phyloP scores from a whole-genome alignment of 176 grass and related monocot species.

The Ampelocalamus luodianensis region DNA sequence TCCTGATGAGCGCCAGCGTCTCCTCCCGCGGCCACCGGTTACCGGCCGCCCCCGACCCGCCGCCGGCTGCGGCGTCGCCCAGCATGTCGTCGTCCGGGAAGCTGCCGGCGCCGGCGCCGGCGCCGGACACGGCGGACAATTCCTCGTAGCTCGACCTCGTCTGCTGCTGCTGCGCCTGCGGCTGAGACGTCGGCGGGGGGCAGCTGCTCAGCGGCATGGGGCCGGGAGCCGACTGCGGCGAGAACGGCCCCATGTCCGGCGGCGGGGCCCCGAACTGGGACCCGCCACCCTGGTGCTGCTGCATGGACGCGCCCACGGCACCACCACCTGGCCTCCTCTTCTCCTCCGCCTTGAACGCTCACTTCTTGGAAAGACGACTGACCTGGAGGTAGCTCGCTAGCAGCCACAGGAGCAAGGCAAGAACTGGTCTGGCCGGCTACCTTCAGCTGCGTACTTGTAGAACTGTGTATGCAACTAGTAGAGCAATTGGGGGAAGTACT shows the following conservation, averaged over 20 bases:
- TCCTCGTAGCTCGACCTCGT: constrained; percentile 42
- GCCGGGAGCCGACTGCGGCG: not conserved
- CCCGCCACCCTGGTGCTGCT: constrained; percentile 50
- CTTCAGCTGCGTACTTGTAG: constrained; percentile 37
- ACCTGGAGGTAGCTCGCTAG: not conserved
- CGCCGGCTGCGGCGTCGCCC: constrained; percentile 30
- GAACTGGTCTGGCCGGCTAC: constrained; percentile 5
- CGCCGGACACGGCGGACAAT: constrained; percentile 10
- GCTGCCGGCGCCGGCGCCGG: constrained; percentile 9
- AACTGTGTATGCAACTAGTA: constrained; percentile 11
- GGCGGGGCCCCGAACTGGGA: constrained; percentile 49
- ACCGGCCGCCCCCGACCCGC: constrained; percentile 47
- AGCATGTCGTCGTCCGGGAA: constrained; percentile 54
- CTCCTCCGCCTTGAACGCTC: not conserved
- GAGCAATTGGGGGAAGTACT: constrained; percentile 40
- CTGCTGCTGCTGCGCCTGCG: not conserved
- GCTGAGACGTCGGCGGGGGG: constrained; percentile 29
- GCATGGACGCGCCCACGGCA: constrained; percentile 40
- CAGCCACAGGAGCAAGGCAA: not conserved
- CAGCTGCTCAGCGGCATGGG: constrained; percentile 52
- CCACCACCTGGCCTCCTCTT: not conserved
- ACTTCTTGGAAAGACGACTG: not conserved
- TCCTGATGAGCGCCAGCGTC: constrained; percentile 91
- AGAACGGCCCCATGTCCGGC: constrained; percentile 55
- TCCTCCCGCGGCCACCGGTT: constrained; percentile 95